A percentile compares a stretch with the other conserved stretches of the same genome.
These are phyloP conservation scores for Aspergillus thermomutatus DNA, from an alignment of 2,329 filamentous ascomycete genomes.

Conservation along the genomic window DNA sequence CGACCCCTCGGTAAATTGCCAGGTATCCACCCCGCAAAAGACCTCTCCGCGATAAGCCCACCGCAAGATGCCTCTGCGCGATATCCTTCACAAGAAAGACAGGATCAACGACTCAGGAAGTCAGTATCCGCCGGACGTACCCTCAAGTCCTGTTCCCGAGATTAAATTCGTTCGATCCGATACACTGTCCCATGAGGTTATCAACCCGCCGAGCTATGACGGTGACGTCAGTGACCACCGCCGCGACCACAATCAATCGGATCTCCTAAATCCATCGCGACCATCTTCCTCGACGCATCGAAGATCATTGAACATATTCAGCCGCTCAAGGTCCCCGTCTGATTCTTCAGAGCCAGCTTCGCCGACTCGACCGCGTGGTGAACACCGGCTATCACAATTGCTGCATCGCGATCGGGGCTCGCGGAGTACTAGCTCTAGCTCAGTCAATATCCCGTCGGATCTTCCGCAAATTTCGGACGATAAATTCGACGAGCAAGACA, in stretches of 20 bases:
- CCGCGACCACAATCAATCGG: background rate
- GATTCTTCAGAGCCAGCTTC: conserved; percentile 21
- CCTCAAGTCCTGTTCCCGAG: conserved; percentile 51
- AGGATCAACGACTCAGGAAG: conserved; percentile 39
- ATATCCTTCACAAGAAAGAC: conserved; percentile 62
- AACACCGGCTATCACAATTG: conserved; percentile 32
- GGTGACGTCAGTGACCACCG: conserved; percentile 35
- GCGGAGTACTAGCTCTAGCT: conserved; percentile 32
- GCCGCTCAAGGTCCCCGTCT: conserved; percentile 25
- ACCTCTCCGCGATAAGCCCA: conserved; percentile 1
- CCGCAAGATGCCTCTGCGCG: conserved; percentile 55
- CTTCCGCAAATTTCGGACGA: conserved; percentile 67
- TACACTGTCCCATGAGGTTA: conserved; percentile 73
- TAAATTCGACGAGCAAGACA: conserved; percentile 48
- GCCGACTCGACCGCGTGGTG: conserved; percentile 23
- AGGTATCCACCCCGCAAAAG: conserved; percentile 2
- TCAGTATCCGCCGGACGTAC: conserved; percentile 47
- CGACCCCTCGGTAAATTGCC: background rate
- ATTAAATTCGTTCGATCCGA: conserved; percentile 85
- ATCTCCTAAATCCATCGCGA: conserved; percentile 15
- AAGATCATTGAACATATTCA: conserved; percentile 33
- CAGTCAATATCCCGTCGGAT: conserved; percentile 72
- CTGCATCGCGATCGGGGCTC: conserved; percentile 35
- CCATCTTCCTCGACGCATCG: conserved; percentile 30
- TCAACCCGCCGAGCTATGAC: conserved; percentile 63